Conservation (phyloP, 352 stramenopile species). For the Phytopythium helicoides region DNA sequence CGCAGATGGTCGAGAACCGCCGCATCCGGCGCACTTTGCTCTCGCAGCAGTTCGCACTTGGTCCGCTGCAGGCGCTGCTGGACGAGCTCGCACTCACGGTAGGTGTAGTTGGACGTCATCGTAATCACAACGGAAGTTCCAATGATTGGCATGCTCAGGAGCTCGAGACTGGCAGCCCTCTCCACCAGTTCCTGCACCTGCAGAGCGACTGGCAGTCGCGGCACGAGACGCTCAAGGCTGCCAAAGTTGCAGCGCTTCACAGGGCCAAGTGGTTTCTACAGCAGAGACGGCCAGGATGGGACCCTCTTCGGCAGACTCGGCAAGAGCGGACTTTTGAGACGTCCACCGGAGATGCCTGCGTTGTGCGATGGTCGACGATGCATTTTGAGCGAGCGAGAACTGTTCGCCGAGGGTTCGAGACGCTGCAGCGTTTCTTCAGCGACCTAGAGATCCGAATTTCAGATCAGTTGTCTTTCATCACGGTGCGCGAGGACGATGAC, state of each 20-base stretch:
- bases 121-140: slow-evolving; percentile 3
- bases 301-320: slow-evolving; percentile 25
- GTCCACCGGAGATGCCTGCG: slow-evolving; percentile 24
- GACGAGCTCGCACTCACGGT: slow-evolving; percentile 37
- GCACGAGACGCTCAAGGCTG: slow-evolving; percentile 12
- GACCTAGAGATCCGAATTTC: slow-evolving; percentile 54
- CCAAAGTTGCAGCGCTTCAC: slow-evolving; percentile 19
- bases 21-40: slow-evolving; percentile 24
- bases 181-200: slow-evolving; percentile 26
- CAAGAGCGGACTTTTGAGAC: slow-evolving; percentile 30
- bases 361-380: slow-evolving; percentile 27
- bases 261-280: slow-evolving; percentile 23
- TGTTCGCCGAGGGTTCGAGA: slow-evolving; percentile 47
- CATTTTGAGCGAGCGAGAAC: slow-evolving; percentile 31
- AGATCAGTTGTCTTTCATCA: slow-evolving; percentile 44
- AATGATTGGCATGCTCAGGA: slow-evolving; percentile 16
- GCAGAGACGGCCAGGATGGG: slow-evolving; percentile 17
- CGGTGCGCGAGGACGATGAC: slow-evolving; percentile 48
- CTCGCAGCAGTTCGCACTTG: slow-evolving; percentile 23
- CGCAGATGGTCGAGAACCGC: slow-evolving; percentile 21
- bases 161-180: slow-evolving; percentile 25
- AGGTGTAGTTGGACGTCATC: not conserved
- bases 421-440: slow-evolving; percentile 30
- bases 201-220: slow-evolving; percentile 17
- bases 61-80: slow-evolving; percentile 28